phyloP scores from a whole-genome alignment of 805 yeast species.

The Schizosaccharomyces cryophilus region DNA sequence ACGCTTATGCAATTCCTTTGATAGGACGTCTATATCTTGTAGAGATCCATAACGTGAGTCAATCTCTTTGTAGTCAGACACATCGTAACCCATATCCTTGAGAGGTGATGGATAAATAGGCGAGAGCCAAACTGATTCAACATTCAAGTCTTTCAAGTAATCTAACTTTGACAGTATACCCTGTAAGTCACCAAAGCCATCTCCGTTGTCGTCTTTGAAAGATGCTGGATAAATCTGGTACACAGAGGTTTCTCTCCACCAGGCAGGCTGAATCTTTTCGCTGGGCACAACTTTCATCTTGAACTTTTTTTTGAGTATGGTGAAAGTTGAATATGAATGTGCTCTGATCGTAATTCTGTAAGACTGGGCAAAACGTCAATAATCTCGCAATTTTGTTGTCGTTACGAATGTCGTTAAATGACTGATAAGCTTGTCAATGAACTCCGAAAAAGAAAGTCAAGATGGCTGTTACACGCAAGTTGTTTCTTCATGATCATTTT shows the following conservation, averaged over 20 bases:
- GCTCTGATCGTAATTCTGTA: no score
- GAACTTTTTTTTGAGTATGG: no score
- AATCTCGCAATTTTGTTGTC: no score
- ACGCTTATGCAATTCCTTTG: slow-evolving; percentile 23
- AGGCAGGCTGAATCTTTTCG: slow-evolving; percentile 1
- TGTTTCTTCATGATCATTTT: no score
- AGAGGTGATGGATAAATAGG: slow-evolving; percentile 37
- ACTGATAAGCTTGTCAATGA: no score
- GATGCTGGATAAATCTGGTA: slow-evolving; percentile 41
- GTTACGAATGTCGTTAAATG: no score
- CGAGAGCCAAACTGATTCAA: slow-evolving; percentile 30
- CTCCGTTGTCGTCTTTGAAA: slow-evolving; percentile 32
- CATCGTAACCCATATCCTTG: slow-evolving; percentile 40
- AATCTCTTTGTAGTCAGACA: slow-evolving; percentile 27
- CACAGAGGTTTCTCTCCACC: slow-evolving; percentile 33
- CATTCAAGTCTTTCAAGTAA: slow-evolving; percentile 25
- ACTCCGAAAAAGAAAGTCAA: no score
- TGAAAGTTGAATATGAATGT: no score
- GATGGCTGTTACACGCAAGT: no score
- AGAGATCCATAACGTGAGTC: slow-evolving; percentile 30
- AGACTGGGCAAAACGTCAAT: no score
- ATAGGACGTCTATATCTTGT: slow-evolving; percentile 26
- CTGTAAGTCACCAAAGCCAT: slow-evolving; percentile 32
- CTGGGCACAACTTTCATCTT: not conserved
- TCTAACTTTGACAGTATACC: slow-evolving; percentile 30